Conservation (phyloP, 2,329 filamentous ascomycete genomes). For the Aspergillus unguis region DNA sequence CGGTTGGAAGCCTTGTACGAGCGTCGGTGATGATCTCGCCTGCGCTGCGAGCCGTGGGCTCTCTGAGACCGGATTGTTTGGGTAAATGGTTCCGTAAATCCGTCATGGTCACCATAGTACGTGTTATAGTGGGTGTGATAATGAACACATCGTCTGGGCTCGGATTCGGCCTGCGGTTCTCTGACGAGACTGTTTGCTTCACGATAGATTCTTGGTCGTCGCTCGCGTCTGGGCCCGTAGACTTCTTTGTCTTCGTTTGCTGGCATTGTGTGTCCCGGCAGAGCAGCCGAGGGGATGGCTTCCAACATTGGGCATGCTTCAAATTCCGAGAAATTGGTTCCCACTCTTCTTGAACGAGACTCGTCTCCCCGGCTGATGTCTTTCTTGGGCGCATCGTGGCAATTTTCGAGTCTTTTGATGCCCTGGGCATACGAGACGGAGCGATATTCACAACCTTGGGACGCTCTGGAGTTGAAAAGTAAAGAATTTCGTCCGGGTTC, state of each 20-base stretch:
- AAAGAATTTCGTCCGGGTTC: conserved; percentile 38
- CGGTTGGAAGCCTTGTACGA: conserved; percentile 14
- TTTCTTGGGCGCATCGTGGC: conserved; percentile 6
- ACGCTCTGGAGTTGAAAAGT: conserved; percentile 31
- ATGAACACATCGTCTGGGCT: conserved; percentile 34
- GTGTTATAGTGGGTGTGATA: conserved; percentile 43
- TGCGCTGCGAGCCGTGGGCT: conserved; percentile 19
- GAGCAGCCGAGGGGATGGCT: conserved; percentile 26
- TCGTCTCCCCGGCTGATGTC: conserved; percentile 19
- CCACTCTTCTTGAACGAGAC: conserved; percentile 27
- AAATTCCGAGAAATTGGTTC: conserved; percentile 32
- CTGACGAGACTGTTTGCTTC: conserved; percentile 14
- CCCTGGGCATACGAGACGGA: conserved; percentile 20
- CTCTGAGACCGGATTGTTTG: conserved; percentile 17
- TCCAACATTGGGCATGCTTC: conserved; percentile 35
- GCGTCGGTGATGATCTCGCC: conserved; percentile 29
- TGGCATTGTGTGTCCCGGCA: conserved; percentile 22
- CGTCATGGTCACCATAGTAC: conserved; percentile 36
- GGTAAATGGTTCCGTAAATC: conserved; percentile 18
- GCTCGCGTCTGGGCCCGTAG: conserved; percentile 22
- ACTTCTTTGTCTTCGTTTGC: conserved; percentile 15
- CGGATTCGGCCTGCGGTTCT: conserved; percentile 13
- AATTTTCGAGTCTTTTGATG: conserved; percentile 20
- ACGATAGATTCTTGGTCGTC: conserved; percentile 20
- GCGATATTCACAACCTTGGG: conserved; percentile 23